These are phyloP conservation scores for Saccharomycopsis phalli DNA, from an alignment of 1,139 yeast species.

Conservation along the genomic window DNA sequence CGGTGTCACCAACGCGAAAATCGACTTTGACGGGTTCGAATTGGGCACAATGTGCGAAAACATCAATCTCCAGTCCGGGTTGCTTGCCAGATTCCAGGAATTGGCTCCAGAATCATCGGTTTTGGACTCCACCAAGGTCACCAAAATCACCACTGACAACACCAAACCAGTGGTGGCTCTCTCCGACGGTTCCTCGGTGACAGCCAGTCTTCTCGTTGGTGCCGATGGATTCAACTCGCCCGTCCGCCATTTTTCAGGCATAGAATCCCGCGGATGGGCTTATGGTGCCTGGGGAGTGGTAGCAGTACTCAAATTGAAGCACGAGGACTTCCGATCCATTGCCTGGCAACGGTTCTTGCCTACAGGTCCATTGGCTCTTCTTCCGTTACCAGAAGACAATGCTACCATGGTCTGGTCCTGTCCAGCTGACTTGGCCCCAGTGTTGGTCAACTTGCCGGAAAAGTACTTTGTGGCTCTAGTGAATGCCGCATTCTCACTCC, in stretches of 20 bases:
- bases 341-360: slow-evolving; percentile 95
- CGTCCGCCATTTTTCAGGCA: slow-evolving; percentile 71
- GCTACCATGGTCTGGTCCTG: slow-evolving; percentile 94
- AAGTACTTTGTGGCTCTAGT: slow-evolving; percentile 61
- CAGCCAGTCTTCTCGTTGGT: slow-evolving; percentile 75
- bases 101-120: slow-evolving; percentile 34
- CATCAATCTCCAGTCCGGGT: slow-evolving; percentile 68
- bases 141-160: slow-evolving; percentile 33
- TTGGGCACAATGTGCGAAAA: slow-evolving; percentile 88
- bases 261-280: slow-evolving; percentile 87
- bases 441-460: slow-evolving; percentile 49
- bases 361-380: slow-evolving; percentile 86
- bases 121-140: slow-evolving; percentile 59
- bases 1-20: slow-evolving; percentile 59
- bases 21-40: slow-evolving; percentile 55
- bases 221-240: slow-evolving; percentile 97
- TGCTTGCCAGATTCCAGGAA: slow-evolving; percentile 49
- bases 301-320: slow-evolving; percentile 69
- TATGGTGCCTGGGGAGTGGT: slow-evolving; percentile 86
- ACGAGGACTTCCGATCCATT: slow-evolving; percentile 56
- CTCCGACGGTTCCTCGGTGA: slow-evolving; percentile 53
- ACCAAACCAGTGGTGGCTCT: slow-evolving; percentile 77
- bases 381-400: slow-evolving; percentile 78
- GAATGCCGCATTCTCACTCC: slow-evolving; percentile 78
- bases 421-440: slow-evolving; percentile 63